A percentile compares a stretch with the other conserved stretches of the same genome.
Evolutionary conservation across 306 rosid species (phyloP).

Genomic region (Heteromeles arbutifolia): DNA sequence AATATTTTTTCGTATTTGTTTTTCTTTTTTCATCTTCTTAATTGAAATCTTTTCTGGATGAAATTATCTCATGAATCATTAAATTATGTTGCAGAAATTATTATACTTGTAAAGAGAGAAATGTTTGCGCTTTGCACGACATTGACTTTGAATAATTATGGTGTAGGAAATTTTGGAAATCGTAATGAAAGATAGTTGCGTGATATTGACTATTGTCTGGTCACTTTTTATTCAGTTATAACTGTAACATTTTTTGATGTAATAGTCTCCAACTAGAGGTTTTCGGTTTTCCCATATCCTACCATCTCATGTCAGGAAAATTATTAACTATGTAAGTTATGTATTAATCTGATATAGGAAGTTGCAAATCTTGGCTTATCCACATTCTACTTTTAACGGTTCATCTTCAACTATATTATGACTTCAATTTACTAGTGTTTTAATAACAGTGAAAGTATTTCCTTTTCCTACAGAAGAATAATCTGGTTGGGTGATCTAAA

Average conservation of each 20-base stretch:
- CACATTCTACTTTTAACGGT: background rate
- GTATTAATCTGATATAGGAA: background rate
- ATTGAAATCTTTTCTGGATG: background rate
- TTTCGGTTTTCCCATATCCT: background rate
- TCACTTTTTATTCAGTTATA: background rate
- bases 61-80: background rate
- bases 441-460: background rate
- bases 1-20: background rate
- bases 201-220: background rate
- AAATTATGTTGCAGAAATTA: background rate
- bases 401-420: background rate
- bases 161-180: background rate
- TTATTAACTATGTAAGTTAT: background rate
- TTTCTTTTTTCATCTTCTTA: background rate
- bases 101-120: background rate
- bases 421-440: background rate
- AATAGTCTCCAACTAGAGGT: background rate
- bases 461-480: slow-evolving; percentile 51
- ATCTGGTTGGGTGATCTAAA: slow-evolving; percentile 95
- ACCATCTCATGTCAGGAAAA: background rate
- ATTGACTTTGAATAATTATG: background rate
- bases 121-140: background rate
- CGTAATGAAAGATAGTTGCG: background rate
- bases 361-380: background rate
- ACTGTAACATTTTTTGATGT: background rate